Conservation (phyloP, 495 filamentous ascomycete genomes). For the Penicillium bialowiezense region DNA sequence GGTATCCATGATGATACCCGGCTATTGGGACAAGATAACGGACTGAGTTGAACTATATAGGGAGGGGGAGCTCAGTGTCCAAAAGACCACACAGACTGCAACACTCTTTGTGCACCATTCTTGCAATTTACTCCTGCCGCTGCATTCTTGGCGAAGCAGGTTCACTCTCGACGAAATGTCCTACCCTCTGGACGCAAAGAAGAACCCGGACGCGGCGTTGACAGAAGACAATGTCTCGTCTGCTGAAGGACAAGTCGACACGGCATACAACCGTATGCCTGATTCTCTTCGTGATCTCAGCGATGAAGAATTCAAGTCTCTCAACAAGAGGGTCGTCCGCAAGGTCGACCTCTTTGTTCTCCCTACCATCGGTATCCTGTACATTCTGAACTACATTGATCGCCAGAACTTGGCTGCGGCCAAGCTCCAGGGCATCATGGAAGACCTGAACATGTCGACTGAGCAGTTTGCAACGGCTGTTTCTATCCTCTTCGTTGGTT, state of each 20-base stretch:
- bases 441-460: conserved; percentile 26
- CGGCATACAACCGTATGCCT: conserved; percentile 25
- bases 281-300: conserved; percentile 25
- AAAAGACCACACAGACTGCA: neutral
- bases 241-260: conserved; percentile 33
- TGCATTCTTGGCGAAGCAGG: neutral
- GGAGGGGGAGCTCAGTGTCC: conserved; percentile 4
- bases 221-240: conserved; percentile 26
- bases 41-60: conserved; percentile 10
- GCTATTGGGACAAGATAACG: conserved; percentile 4
- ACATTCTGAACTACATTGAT: conserved; percentile 41
- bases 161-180: neutral
- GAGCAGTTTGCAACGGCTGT: conserved; percentile 29
- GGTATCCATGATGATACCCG: neutral
- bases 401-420: conserved; percentile 30
- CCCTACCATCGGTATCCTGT: conserved; percentile 35
- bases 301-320: conserved; percentile 22
- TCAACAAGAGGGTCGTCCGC: conserved; percentile 36
- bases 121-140: neutral
- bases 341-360: conserved; percentile 41
- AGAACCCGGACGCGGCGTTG: conserved; percentile 8
- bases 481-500: conserved; percentile 39
- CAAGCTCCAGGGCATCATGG: conserved; percentile 28
- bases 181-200: conserved; percentile 22
- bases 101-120: neutral